Evolutionary conservation across 148 eudicot species (phyloP).

Genomic region (Rhododendron vialii): DNA sequence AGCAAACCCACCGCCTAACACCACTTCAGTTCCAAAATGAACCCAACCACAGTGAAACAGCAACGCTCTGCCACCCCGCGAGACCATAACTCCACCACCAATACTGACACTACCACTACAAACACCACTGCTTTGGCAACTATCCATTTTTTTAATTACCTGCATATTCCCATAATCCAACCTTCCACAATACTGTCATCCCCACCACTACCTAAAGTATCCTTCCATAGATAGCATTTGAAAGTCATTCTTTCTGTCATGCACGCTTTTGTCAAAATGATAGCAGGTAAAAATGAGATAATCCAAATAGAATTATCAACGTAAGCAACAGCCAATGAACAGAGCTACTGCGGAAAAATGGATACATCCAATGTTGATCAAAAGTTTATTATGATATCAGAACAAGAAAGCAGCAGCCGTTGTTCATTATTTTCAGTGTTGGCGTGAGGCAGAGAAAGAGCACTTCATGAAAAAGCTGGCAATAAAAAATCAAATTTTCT

Average conservation of each 20-base stretch:
- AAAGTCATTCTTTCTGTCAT: neutral
- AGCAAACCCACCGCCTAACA: neutral
- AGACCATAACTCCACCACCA: neutral
- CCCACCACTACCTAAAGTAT: neutral
- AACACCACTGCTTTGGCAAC: neutral
- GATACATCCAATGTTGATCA: neutral
- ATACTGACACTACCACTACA: constrained; percentile 1
- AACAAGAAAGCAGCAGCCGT: neutral
- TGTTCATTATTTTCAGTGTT: neutral
- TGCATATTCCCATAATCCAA: neutral
- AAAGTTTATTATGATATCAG: neutral
- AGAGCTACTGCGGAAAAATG: neutral
- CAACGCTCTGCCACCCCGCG: neutral
- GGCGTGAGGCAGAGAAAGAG: neutral
- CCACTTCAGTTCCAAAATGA: constrained; percentile 7
- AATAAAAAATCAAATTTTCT: neutral
- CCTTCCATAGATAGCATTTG: neutral
- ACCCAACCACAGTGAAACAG: neutral
- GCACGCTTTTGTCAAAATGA: neutral
- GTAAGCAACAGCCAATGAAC: neutral
- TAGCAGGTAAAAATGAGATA: neutral
- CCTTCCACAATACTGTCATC: neutral
- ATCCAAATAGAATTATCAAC: neutral
- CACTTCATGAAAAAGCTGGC: neutral
- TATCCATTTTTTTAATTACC: neutral